A percentile compares a stretch with the other conserved stretches of the same genome.
These are phyloP conservation scores for Curvularia spicifera DNA, from an alignment of 2,329 filamentous ascomycete species.

Conservation along the genomic window DNA sequence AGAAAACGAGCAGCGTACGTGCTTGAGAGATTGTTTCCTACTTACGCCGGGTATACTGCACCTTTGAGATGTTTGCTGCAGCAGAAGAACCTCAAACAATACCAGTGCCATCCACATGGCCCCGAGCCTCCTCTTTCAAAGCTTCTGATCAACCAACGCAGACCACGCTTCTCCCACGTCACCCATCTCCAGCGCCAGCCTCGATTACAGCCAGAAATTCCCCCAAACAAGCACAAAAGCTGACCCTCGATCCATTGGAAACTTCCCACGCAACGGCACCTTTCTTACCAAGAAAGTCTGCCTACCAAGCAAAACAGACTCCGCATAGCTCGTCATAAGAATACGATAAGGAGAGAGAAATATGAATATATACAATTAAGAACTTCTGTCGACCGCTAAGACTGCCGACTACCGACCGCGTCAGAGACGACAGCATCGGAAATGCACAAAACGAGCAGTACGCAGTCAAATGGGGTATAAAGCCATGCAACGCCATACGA, in stretches of 20 bases:
- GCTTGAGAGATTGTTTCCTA: constrained; percentile 18
- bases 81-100: constrained; percentile 2
- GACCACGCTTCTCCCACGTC: not conserved
- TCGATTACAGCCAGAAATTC: not conserved
- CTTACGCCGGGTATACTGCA: constrained; percentile 13
- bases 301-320: constrained; percentile 13
- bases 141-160: not conserved
- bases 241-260: constrained; percentile 1
- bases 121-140: not conserved
- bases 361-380: constrained; percentile 24
- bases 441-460: constrained; percentile 18
- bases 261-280: constrained; percentile 1
- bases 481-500: constrained; percentile 36
- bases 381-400: constrained; percentile 8
- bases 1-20: constrained; percentile 21
- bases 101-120: constrained; percentile 3
- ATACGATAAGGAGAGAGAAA: constrained; percentile 23
- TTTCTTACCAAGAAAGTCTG: not conserved
- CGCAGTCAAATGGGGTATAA: constrained; percentile 41
- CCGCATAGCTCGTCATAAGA: constrained; percentile 30
- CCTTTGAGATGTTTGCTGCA: not conserved
- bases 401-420: constrained; percentile 1
- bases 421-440: constrained; percentile 6
- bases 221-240: constrained; percentile 1
- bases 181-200: not conserved